Evolutionary conservation across 257 asterid genomes (phyloP).

Genomic region (Fraxinus pennsylvanica): DNA sequence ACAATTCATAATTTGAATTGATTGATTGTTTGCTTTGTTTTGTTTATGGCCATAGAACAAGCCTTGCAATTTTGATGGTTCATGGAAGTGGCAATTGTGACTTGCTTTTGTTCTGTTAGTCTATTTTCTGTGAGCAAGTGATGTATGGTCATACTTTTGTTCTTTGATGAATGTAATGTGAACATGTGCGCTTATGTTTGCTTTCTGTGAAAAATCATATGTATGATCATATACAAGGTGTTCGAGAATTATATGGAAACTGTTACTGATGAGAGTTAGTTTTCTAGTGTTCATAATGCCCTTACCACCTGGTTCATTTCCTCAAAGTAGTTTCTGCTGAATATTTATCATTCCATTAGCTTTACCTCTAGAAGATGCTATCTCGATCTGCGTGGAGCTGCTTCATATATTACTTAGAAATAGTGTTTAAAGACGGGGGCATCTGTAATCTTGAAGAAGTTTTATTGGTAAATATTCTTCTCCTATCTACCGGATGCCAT

Average conservation of each 20-base stretch:
- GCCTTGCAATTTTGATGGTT: not conserved
- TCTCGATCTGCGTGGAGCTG: too few species aligned
- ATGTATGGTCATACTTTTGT: not conserved
- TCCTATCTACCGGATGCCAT: too few species aligned
- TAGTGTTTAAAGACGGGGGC: too few species aligned
- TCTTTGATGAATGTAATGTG: not conserved
- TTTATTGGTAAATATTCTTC: too few species aligned
- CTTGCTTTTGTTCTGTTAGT: not conserved
- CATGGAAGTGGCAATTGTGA: not conserved
- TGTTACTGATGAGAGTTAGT: too few species aligned
- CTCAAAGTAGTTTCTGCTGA: not conserved
- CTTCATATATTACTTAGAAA: too few species aligned
- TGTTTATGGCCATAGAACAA: not conserved
- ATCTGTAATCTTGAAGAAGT: too few species aligned
- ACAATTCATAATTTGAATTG: not conserved
- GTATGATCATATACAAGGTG: too few species aligned
- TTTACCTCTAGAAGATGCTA: too few species aligned
- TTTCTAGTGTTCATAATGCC: not conserved
- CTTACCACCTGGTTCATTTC: not conserved
- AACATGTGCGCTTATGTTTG: not conserved
- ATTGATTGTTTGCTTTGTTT: constrained; percentile 9
- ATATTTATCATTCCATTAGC: too few species aligned
- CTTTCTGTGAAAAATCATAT: not conserved
- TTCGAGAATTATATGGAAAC: not conserved
- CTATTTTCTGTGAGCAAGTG: not conserved